Evolutionary conservation across 1,284 basidiomycete species (phyloP), one percentile per base, ranked within the genome.

Genomic region (Naganishia sp.): DNA sequence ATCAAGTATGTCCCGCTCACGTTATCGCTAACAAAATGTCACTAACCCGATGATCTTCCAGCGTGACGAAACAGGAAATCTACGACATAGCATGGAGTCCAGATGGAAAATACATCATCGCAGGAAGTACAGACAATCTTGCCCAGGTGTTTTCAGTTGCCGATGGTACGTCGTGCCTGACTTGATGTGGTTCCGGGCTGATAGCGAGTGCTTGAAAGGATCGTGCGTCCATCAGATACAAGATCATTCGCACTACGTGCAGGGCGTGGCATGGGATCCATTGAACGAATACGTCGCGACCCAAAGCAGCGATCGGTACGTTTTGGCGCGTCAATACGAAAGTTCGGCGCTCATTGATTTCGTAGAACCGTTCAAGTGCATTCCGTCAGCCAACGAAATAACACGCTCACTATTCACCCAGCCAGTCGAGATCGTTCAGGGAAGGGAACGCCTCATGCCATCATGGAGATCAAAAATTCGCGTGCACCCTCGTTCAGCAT

Each of bases 71-170:
- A 15, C 92, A 93, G 85, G 94, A 98, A 78, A 92, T 99, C 13
- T 98, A 99, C 77, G 95, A 99, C 78, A 83, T 99, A 53, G 92
- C 94, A 0, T 99, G 95, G 95, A 94, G 92, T 70, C 96, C 96
- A 0, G 89, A 90, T 28, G 93, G 94, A 54, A 91, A 95, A 72
- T 94, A 91, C 71, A 85, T 99, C 67, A 86, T 98, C 59, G 89
- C 93, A 15, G 95, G 95, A 10, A 94, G 92, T 73, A 98, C 95
- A 4, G 96, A 99, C 78, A 97, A 98, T 75, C 90, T 89, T 2
- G 94, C 94, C 0, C 83, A 92, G 54, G 87, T 97, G 64, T 94
- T 90, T 79, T 85, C 87, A 23, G 83, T 87, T 2, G 82, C 81
- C 21, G 90, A 94, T 75, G 92, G 90, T 88, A 70, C 66, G 76